These are phyloP conservation scores for Lactifluus echinatus DNA, from an alignment of 768 basidiomycete species.

Conservation along the genomic window DNA sequence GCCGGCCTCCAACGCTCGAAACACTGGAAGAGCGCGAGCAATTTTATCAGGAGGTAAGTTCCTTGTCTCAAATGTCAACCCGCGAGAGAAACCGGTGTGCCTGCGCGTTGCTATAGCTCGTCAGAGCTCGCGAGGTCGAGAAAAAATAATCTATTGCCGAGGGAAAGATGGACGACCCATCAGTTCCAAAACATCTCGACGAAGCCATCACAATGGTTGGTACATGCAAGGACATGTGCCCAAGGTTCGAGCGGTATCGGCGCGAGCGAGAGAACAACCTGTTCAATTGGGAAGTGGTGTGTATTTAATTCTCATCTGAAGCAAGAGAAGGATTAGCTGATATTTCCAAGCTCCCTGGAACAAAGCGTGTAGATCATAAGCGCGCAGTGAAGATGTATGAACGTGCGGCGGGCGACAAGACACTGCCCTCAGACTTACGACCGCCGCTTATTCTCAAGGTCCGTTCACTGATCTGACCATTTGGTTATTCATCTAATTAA, in stretches of 20 bases:
- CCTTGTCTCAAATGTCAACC: neutral
- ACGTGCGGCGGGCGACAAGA: conserved; percentile 89
- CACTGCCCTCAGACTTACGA: conserved; percentile 83
- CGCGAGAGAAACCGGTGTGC: neutral
- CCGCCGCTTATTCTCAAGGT: conserved; percentile 80
- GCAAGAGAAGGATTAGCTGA: conserved; percentile 27
- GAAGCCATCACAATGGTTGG: conserved; percentile 91
- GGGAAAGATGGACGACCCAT: conserved; percentile 84
- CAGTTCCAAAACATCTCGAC: conserved; percentile 68
- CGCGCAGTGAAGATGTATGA: conserved; percentile 94
- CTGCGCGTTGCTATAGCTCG: conserved; percentile 34
- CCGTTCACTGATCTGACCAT: conserved; percentile 2
- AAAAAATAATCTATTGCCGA: conserved; percentile 66
- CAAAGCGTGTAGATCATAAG: conserved; percentile 76
- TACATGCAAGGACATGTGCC: conserved; percentile 91
- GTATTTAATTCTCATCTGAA: conserved; percentile 25
- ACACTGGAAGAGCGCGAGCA: conserved; percentile 55
- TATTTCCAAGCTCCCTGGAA: conserved; percentile 58
- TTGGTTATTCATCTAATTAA: neutral
- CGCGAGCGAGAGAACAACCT: conserved; percentile 86
- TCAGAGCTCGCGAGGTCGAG: conserved; percentile 65
- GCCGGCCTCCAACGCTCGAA: conserved; percentile 47
- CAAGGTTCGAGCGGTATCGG: conserved; percentile 85
- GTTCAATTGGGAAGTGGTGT: conserved; percentile 76
- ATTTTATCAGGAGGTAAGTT: conserved; percentile 62